Conservation (phyloP, 2,329 filamentous ascomycete species). For the Teratosphaeriaceae sp. region DNA sequence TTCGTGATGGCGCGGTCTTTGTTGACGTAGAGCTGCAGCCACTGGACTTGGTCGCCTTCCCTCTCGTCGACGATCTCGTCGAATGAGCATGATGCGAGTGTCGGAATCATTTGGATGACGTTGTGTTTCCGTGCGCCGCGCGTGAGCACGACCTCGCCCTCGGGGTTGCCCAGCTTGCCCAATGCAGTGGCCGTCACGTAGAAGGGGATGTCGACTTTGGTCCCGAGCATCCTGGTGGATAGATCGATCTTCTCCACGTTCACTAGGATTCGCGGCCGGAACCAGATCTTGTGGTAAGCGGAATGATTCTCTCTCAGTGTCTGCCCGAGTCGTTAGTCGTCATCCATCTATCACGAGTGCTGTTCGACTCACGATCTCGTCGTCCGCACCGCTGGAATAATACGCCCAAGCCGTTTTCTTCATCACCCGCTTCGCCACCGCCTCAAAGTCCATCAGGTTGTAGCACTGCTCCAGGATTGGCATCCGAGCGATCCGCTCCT, state of each 20-base stretch:
- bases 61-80: slow-evolving; percentile 92
- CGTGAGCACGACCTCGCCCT: slow-evolving; percentile 90
- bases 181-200: slow-evolving; percentile 96
- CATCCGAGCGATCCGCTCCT: slow-evolving; percentile 61
- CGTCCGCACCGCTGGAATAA: slow-evolving; percentile 88
- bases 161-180: slow-evolving; percentile 87
- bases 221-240: slow-evolving; percentile 88
- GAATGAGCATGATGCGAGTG: slow-evolving; percentile 91
- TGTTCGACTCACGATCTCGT: slow-evolving; percentile 62
- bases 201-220: slow-evolving; percentile 77
- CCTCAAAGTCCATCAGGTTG: slow-evolving; percentile 93
- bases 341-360: neutral
- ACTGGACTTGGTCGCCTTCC: slow-evolving; percentile 76
- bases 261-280: slow-evolving; percentile 80
- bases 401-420: slow-evolving; percentile 97
- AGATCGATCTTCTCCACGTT: slow-evolving; percentile 85
- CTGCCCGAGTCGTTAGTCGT: slow-evolving; percentile 39
- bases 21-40: slow-evolving; percentile 86
- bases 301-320: slow-evolving; percentile 93
- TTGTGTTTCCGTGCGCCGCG: slow-evolving; percentile 77
- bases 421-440: slow-evolving; percentile 83
- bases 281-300: slow-evolving; percentile 97
- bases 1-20: slow-evolving; percentile 87
- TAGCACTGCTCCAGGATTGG: slow-evolving; percentile 81
- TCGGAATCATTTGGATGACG: slow-evolving; percentile 97